phyloP scores from a whole-genome alignment of 306 rosid species.

The Cercis canadensis region DNA sequence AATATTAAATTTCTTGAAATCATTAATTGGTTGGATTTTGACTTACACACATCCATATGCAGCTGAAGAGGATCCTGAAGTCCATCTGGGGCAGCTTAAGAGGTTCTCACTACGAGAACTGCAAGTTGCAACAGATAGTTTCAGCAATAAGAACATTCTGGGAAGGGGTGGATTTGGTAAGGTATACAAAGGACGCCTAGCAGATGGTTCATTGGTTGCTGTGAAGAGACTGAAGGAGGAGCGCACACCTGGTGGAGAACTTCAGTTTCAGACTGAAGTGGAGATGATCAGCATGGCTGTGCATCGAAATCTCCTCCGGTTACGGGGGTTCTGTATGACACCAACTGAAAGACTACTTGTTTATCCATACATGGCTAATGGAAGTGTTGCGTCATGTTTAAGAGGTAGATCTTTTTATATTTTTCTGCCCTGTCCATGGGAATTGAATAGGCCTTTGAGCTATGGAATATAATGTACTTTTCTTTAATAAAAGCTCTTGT shows the following conservation, averaged over 20 bases:
- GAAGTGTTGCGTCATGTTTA: slow-evolving; percentile 98
- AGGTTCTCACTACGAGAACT: slow-evolving; percentile 92
- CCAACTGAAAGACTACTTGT: slow-evolving; percentile 97
- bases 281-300: slow-evolving; percentile 99
- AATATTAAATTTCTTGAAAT: slow-evolving; percentile 9
- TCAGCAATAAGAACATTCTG: slow-evolving; percentile 95
- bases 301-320: slow-evolving; percentile 93
- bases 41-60: slow-evolving; percentile 39
- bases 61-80: slow-evolving; percentile 99
- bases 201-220: slow-evolving; percentile 93
- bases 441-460: neutral
- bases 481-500: neutral
- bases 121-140: slow-evolving; percentile 95
- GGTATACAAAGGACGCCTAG: slow-evolving; percentile 96
- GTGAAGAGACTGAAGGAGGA: slow-evolving; percentile 97
- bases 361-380: slow-evolving; percentile 98
- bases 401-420: slow-evolving; percentile 69
- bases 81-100: slow-evolving; percentile 97
- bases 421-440: neutral
- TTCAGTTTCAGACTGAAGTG: slow-evolving; percentile 99
- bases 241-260: slow-evolving; percentile 99
- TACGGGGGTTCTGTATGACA: slow-evolving; percentile 98
- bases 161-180: slow-evolving; percentile 99
- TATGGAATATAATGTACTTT: too few relatives aligned
- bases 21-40: slow-evolving; percentile 31